Conservation (phyloP, 2,329 filamentous ascomycete species). For the Thelonectria discophora region DNA sequence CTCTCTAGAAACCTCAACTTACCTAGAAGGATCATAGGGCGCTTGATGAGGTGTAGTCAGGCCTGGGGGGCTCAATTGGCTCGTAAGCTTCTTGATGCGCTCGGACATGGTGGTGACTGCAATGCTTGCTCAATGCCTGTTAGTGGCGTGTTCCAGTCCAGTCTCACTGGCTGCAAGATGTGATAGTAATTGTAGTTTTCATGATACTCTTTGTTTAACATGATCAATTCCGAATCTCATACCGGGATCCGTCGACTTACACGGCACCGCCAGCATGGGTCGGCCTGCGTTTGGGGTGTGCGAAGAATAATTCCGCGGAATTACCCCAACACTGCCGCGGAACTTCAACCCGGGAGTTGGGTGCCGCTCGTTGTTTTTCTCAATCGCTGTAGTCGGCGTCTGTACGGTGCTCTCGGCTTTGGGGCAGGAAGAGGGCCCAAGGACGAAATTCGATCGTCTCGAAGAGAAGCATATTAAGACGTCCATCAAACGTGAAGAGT, state of each 20-base stretch:
- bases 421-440: neutral
- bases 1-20: neutral
- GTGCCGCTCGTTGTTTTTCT: neutral
- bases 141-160: neutral
- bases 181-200: constrained; percentile 2
- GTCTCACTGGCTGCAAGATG: neutral
- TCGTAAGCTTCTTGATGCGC: neutral
- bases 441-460: neutral
- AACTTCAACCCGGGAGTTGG: neutral
- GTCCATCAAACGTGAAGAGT: neutral
- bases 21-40: neutral
- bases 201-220: neutral
- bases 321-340: neutral
- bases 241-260: neutral
- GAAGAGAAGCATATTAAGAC: constrained; percentile 1
- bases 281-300: neutral
- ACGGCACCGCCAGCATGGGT: neutral
- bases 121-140: neutral
- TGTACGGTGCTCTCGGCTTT: neutral
- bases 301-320: constrained; percentile 4
- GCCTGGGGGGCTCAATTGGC: neutral
- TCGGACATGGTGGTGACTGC: constrained; percentile 3
- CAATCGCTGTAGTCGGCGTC: neutral
- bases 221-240: neutral
- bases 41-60: neutral